A percentile compares a stretch with the other conserved stretches of the same genome.
Conservation (phyloP, 1,284 basidiomycete species). For the Naganishia sp. region DNA sequence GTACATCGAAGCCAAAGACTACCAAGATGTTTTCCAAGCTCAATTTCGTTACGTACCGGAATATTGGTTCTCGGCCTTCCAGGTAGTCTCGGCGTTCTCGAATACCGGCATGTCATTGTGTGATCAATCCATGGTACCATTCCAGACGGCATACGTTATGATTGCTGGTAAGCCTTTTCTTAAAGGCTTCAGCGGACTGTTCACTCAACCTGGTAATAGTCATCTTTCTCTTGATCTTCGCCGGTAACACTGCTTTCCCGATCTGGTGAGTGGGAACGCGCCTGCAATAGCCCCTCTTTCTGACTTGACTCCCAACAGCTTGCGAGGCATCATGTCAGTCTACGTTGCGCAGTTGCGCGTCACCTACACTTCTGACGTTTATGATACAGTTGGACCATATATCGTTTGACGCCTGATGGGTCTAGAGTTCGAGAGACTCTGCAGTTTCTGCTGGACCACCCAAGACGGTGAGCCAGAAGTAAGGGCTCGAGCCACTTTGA, state of each 20-base stretch:
- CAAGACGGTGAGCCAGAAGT: conserved; percentile 62
- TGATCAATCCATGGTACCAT: conserved; percentile 84
- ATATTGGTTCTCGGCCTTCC: conserved; percentile 82
- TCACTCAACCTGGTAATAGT: conserved; percentile 34
- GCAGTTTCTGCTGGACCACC: conserved; percentile 91
- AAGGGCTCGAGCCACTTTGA: background rate
- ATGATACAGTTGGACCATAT: conserved; percentile 12
- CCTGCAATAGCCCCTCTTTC: background rate
- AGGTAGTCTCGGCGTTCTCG: conserved; percentile 82
- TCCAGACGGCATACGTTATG: conserved; percentile 81
- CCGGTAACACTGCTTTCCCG: conserved; percentile 87
- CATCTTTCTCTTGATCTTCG: conserved; percentile 68
- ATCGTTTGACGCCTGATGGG: conserved; percentile 31
- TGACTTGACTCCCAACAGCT: conserved; percentile 48
- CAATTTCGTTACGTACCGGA: conserved; percentile 61
- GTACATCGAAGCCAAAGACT: conserved; percentile 65
- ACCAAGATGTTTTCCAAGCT: conserved; percentile 59
- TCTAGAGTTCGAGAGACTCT: conserved; percentile 77
- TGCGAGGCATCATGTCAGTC: conserved; percentile 66
- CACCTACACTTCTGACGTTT: background rate
- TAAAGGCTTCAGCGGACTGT: background rate
- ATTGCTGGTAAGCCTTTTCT: conserved; percentile 57
- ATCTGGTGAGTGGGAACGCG: conserved; percentile 62
- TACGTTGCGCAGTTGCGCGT: background rate
- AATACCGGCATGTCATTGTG: conserved; percentile 87